Percentiles rank a stretch among this genome's conserved stretches.
These are phyloP conservation scores for Saxophila tyrrhenica DNA, from an alignment of 495 filamentous ascomycete species.

Conservation along the genomic window DNA sequence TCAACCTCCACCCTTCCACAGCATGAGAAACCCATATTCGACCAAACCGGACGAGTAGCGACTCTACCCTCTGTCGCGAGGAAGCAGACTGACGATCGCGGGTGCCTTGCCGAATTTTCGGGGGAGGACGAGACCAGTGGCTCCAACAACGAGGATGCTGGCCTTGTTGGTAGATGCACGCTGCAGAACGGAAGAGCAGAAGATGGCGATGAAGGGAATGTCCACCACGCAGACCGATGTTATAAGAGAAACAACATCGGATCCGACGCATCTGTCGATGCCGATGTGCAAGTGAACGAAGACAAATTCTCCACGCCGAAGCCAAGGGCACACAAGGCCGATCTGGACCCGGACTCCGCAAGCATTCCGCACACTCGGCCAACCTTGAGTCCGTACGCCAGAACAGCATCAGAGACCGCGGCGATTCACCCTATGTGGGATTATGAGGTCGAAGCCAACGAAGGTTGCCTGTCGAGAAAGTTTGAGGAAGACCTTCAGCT, in stretches of 20 bases:
- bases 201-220: too few species aligned
- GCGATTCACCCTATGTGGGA: too few species aligned
- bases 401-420: too few species aligned
- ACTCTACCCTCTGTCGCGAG: neutral
- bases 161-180: too few species aligned
- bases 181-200: too few species aligned
- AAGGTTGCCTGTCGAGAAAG: neutral
- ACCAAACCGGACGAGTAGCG: neutral
- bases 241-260: neutral
- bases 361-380: neutral
- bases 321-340: neutral
- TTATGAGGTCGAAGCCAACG: too few species aligned
- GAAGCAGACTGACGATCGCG: too few species aligned
- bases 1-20: neutral
- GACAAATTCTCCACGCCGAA: neutral
- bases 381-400: too few species aligned
- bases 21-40: neutral
- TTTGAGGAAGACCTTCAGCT: neutral
- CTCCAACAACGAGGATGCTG: too few species aligned
- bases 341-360: neutral
- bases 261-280: neutral
- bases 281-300: neutral
- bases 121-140: neutral
- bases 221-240: neutral
- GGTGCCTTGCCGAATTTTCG: neutral